Percentiles rank a stretch among this genome's conserved stretches.
Conservation (phyloP, 1,284 basidiomycete species). For the Naganishia cerealis region DNA sequence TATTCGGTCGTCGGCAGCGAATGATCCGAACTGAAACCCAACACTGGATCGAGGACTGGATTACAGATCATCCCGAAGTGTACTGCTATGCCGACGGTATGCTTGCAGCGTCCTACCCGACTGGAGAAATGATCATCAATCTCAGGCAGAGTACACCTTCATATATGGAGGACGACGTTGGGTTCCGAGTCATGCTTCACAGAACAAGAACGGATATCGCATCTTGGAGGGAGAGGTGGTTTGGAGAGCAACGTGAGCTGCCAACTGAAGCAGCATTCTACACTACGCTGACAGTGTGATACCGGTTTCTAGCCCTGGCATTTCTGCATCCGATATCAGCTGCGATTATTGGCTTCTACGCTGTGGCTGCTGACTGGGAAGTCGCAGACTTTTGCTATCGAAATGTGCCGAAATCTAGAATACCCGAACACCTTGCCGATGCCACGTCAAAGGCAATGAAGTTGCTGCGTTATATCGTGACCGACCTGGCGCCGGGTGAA, state of each 20-base stretch:
- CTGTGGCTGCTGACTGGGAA: conserved; percentile 24
- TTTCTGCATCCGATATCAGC: conserved; percentile 30
- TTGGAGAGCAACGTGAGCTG: conserved; percentile 39
- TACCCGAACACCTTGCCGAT: conserved; percentile 23
- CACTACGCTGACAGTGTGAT: neutral
- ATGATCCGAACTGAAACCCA: conserved; percentile 41
- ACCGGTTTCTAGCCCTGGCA: conserved; percentile 10
- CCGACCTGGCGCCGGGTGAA: conserved; percentile 25
- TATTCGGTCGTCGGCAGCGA: conserved; percentile 38
- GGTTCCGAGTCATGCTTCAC: conserved; percentile 40
- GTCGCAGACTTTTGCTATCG: conserved; percentile 25
- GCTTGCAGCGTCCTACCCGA: conserved; percentile 42
- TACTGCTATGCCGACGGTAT: conserved; percentile 42
- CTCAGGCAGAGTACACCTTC: conserved; percentile 38
- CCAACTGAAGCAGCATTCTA: neutral
- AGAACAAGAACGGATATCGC: conserved; percentile 41
- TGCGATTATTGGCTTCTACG: conserved; percentile 31
- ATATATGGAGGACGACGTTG: conserved; percentile 39
- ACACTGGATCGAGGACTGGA: conserved; percentile 40
- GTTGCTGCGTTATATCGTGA: conserved; percentile 27
- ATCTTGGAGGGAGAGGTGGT: conserved; percentile 41
- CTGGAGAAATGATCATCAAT: conserved; percentile 40
- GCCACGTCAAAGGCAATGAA: conserved; percentile 25
- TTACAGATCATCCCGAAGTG: conserved; percentile 42
- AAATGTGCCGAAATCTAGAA: conserved; percentile 18